Percentiles rank a stretch among this genome's conserved stretches.
These are phyloP conservation scores for Mycena albidolilacea DNA, from an alignment of 768 basidiomycete species.

Conservation along the genomic window DNA sequence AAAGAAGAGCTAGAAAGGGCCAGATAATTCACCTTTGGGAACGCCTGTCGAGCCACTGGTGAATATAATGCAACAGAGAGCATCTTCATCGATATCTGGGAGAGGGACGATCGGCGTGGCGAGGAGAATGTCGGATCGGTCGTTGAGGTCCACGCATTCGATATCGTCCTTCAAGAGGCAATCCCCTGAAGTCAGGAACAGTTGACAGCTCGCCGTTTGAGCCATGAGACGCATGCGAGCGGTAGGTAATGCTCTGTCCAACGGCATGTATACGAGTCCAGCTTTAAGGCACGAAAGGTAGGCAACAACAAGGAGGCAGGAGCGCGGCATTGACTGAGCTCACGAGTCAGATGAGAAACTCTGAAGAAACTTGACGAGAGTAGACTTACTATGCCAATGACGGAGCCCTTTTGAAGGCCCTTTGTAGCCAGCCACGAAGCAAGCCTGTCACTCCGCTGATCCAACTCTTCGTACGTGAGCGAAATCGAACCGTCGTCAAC, in stretches of 20 bases:
- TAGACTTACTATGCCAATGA: slow-evolving; percentile 10
- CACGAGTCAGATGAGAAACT: slow-evolving; percentile 10
- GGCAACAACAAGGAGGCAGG: slow-evolving; percentile 10
- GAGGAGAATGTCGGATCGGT: slow-evolving; percentile 8
- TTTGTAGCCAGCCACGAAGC: slow-evolving; percentile 11
- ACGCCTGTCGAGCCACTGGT: slow-evolving; percentile 13
- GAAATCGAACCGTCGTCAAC: slow-evolving; percentile 13
- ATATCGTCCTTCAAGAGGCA: slow-evolving; percentile 15
- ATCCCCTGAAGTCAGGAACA: slow-evolving; percentile 15
- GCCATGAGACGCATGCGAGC: slow-evolving; percentile 13
- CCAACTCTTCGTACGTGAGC: slow-evolving; percentile 16
- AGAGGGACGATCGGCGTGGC: slow-evolving; percentile 13
- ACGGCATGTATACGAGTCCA: slow-evolving; percentile 13
- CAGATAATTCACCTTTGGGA: slow-evolving; percentile 12
- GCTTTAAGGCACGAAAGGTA: slow-evolving; percentile 15
- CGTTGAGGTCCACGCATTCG: slow-evolving; percentile 14
- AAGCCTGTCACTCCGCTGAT: slow-evolving; percentile 16
- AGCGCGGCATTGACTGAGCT: slow-evolving; percentile 12
- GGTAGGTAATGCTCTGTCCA: slow-evolving; percentile 2
- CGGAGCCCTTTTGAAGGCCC: slow-evolving; percentile 10
- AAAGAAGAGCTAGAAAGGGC: slow-evolving; percentile 9
- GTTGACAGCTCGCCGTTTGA: slow-evolving; percentile 11
- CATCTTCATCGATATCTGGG: slow-evolving; percentile 17
- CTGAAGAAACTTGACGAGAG: slow-evolving; percentile 2
- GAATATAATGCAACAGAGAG: slow-evolving; percentile 7